Evolutionary conservation across 352 stramenopile species (phyloP).

Genomic region (Phytophthora hibernalis): DNA sequence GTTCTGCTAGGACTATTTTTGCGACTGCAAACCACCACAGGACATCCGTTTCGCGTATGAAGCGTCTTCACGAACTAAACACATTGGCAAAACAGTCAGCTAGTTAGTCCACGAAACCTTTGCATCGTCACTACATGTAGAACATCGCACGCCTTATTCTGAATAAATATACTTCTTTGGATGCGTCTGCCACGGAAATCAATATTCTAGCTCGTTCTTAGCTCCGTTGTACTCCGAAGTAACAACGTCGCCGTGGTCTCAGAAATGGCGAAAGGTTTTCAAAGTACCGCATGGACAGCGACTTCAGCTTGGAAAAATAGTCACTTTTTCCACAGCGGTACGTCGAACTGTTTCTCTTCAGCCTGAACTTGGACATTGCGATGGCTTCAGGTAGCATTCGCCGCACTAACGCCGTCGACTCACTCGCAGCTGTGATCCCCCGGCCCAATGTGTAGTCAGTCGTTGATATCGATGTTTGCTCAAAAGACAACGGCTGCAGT

Average conservation of each 20-base stretch:
- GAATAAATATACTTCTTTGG: slow-evolving; percentile 28
- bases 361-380: neutral
- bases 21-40: neutral
- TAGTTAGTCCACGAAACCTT: slow-evolving; percentile 6
- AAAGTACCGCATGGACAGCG: neutral
- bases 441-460: neutral
- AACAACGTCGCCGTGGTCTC: neutral
- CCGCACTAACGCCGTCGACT: neutral
- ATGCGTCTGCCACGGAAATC: slow-evolving; percentile 18
- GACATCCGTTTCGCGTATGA: slow-evolving; percentile 9
- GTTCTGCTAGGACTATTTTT: slow-evolving; percentile 7
- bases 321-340: slow-evolving; percentile 1
- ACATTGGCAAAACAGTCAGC: neutral
- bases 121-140: neutral
- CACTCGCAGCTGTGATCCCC: neutral
- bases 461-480: slow-evolving; percentile 1
- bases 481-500: slow-evolving; percentile 72
- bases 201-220: slow-evolving; percentile 11
- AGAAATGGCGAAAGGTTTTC: neutral
- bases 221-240: too few relatives aligned
- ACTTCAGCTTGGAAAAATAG: slow-evolving; percentile 13
- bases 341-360: neutral
- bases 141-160: neutral
- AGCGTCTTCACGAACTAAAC: neutral
- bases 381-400: neutral